Conservation (phyloP, 495 filamentous ascomycete genomes). For the Cairneyella variabilis region DNA sequence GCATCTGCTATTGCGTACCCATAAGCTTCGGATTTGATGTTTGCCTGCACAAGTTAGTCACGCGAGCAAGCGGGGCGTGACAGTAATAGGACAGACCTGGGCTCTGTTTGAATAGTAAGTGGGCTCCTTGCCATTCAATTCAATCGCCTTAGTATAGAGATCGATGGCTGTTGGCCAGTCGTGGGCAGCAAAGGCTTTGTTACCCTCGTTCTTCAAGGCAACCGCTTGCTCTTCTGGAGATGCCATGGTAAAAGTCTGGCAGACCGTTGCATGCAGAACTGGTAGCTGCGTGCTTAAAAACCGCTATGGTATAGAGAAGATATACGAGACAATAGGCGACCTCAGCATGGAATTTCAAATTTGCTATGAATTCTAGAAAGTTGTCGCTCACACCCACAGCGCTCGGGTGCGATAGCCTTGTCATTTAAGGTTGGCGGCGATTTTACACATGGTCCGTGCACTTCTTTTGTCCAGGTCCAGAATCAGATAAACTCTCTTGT, state of each 20-base stretch:
- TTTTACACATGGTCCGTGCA: too few relatives aligned
- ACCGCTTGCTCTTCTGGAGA: slow-evolving; percentile 58
- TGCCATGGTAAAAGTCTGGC: slow-evolving; percentile 21
- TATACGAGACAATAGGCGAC: too few relatives aligned
- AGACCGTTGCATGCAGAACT: too few relatives aligned
- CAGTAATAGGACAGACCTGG: slow-evolving; percentile 57
- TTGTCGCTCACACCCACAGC: too few relatives aligned
- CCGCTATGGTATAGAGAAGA: too few relatives aligned
- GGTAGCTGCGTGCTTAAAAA: too few relatives aligned
- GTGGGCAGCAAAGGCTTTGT: slow-evolving; percentile 83
- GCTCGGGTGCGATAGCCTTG: too few relatives aligned
- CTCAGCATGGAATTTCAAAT: too few relatives aligned
- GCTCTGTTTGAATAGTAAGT: slow-evolving; percentile 93
- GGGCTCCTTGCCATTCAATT: slow-evolving; percentile 75
- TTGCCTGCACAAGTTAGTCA: slow-evolving; percentile 58
- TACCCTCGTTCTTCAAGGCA: slow-evolving; percentile 87
- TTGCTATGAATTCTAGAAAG: too few relatives aligned
- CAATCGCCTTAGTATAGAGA: slow-evolving; percentile 87
- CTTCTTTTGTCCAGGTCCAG: too few relatives aligned
- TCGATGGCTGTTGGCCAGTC: slow-evolving; percentile 85
- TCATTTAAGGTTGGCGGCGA: too few relatives aligned
- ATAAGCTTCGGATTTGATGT: slow-evolving; percentile 94
- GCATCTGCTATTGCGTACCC: slow-evolving; percentile 91
- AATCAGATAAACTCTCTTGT: too few relatives aligned
- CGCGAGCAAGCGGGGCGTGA: slow-evolving; percentile 32